Base-by-base conservation (phyloP, 2,329 filamentous ascomycete species). In the Zymoseptoria pseudotritici region DNA sequence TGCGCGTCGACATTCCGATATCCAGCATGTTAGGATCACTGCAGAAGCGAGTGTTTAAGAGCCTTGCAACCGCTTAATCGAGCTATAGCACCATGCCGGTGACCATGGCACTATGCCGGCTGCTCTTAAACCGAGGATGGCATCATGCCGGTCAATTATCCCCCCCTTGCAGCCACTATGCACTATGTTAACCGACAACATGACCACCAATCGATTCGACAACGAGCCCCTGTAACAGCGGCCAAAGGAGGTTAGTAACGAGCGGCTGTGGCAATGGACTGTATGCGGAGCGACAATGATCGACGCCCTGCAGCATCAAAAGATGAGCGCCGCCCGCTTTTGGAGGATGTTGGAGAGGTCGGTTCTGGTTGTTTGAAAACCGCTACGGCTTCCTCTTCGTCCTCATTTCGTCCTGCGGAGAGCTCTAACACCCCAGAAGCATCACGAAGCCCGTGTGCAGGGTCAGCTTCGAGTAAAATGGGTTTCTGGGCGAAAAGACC, bases 401-500 rank as follows among this genome's bases (percentile, higher is more conserved):
- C 36, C 4, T 17, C 13, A 46, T 8, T 7, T 53, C 24, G 1
- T 53, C 5, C 13, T 7, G 20, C 50, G 50, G 20, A 53, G 50
- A 29, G 52, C 26, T 29, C 26, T 29, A 29, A 29, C 8, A 29
- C 26, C 10, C 24, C 10, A 36, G 22, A 29, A 29, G 26, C 26
- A 29, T 29, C 26, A 29, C 6, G 26, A 29, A 29, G 26, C 26
- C 26, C 8, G 8, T 7, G 17, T 51, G 46, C 13, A 57, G 17
- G 55, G 55, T 46, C 50, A 20, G 10, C 17, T 7, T 17, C 20
- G 19, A 19, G 17, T 50, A 59, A 8, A 2, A 65, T 65, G 61
- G 61, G 58, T 50, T 57, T 63, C 20, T 64, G 65, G 55, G 46
- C 54, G 17, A 59, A 58, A 42, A 57, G 54, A 13, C 63, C 61